phyloP scores from a whole-genome alignment of 768 basidiomycete species.

The Naganishia antarctica region DNA sequence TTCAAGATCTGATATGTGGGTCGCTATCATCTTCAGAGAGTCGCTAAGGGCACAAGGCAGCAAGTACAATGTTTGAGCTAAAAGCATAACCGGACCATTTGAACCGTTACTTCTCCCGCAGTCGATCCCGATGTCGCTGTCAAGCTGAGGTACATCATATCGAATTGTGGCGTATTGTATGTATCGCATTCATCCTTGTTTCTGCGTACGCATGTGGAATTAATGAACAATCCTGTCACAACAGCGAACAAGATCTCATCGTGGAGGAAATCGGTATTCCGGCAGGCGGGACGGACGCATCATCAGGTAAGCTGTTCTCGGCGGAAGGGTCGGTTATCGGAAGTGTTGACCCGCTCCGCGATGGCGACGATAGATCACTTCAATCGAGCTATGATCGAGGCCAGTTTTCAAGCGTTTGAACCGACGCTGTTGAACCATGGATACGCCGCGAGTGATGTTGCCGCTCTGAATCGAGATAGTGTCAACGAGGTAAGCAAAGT shows the following conservation, averaged over 20 bases:
- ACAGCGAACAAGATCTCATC: constrained; percentile 21
- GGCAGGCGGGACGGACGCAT: constrained; percentile 8
- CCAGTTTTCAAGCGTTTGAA: constrained; percentile 19
- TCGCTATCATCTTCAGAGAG: background rate
- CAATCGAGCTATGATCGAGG: constrained; percentile 14
- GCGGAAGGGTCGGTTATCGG: background rate
- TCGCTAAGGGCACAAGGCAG: constrained; percentile 4
- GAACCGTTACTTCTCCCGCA: background rate
- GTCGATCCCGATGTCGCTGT: constrained; percentile 25
- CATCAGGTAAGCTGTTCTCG: constrained; percentile 5
- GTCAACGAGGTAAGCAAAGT: constrained; percentile 33
- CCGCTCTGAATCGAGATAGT: constrained; percentile 21
- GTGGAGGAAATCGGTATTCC: constrained; percentile 29
- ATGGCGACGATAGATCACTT: constrained; percentile 22
- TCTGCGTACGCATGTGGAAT: too few species aligned
- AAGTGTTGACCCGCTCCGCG: constrained; percentile 5
- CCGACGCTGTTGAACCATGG: constrained; percentile 25
- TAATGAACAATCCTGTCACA: background rate
- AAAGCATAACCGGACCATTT: background rate
- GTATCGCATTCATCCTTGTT: background rate
- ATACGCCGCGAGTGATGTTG: constrained; percentile 24
- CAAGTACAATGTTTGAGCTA: background rate
- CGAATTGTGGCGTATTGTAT: constrained; percentile 26
- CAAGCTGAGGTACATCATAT: constrained; percentile 15
- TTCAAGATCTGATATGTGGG: background rate